Percentiles rank a stretch among this genome's conserved stretches.
Conservation (phyloP, 768 basidiomycete species). For the Suillus paluster region DNA sequence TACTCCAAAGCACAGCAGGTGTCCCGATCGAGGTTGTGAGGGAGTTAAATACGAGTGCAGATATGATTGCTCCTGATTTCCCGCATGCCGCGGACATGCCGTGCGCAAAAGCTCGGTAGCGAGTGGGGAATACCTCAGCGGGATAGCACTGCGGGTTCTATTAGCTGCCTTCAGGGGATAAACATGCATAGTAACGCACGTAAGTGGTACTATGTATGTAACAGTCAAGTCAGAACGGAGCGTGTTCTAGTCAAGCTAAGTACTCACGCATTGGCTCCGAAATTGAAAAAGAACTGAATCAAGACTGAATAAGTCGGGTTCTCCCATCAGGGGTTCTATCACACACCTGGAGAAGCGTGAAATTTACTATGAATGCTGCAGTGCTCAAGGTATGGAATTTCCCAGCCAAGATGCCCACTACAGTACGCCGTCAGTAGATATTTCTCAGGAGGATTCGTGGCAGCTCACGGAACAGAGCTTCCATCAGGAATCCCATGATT, state of each 20-base stretch:
- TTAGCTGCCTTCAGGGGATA: not conserved
- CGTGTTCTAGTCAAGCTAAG: not conserved
- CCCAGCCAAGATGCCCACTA: constrained; percentile 72
- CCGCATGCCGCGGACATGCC: constrained; percentile 76
- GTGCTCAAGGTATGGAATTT: constrained; percentile 61
- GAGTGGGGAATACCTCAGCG: constrained; percentile 80
- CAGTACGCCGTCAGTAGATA: not conserved
- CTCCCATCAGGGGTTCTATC: not conserved
- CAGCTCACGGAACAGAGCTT: constrained; percentile 65
- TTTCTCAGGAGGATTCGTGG: constrained; percentile 11
- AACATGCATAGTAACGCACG: constrained; percentile 35
- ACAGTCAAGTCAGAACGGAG: not conserved
- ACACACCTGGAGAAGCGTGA: constrained; percentile 64
- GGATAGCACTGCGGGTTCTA: constrained; percentile 57
- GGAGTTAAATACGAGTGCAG: constrained; percentile 72
- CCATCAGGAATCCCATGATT: constrained; percentile 71
- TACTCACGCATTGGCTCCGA: constrained; percentile 70
- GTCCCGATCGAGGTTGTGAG: constrained; percentile 66
- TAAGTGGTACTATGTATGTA: constrained; percentile 51
- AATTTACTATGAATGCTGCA: constrained; percentile 69
- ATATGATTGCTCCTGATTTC: constrained; percentile 78
- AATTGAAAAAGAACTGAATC: constrained; percentile 77
- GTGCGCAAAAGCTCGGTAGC: constrained; percentile 74
- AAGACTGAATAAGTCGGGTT: not conserved
- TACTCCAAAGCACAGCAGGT: constrained; percentile 72